Evolutionary conservation across 2,329 filamentous ascomycete species (phyloP).

Genomic region (Ophiostoma himal-ulmi): DNA sequence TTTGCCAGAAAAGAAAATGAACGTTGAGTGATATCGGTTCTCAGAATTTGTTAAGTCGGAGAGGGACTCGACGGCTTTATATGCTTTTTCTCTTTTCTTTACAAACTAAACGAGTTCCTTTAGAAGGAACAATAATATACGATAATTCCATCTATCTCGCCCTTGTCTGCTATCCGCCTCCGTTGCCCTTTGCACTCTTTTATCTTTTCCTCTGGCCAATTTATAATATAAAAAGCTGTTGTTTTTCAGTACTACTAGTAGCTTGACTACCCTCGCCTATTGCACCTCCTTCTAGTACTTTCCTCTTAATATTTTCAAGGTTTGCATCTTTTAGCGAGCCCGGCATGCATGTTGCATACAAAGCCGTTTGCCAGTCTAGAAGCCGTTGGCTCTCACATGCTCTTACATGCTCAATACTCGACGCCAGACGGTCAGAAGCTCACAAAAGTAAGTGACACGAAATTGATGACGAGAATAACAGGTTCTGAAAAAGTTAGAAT

Average conservation of each 20-base stretch:
- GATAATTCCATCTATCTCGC: background rate
- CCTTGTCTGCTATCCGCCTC: background rate
- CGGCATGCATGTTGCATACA: background rate
- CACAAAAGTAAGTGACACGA: no score
- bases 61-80: conserved; percentile 2
- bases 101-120: background rate
- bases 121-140: no score
- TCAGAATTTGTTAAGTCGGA: background rate
- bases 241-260: background rate
- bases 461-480: no score
- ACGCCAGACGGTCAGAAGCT: no score
- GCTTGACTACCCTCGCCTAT: background rate
- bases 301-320: background rate
- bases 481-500: no score
- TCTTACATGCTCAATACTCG: background rate
- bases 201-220: background rate
- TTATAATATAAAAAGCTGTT: no score
- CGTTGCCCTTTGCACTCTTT: background rate
- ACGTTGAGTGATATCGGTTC: background rate
- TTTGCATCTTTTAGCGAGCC: background rate
- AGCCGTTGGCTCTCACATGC: no score
- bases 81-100: background rate
- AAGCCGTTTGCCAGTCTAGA: background rate
- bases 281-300: no score
- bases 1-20: background rate